Percentiles rank a stretch among this genome's conserved stretches.
These are phyloP conservation scores for Favolaschia claudopus DNA, from an alignment of 768 basidiomycete genomes.

Conservation along the genomic window DNA sequence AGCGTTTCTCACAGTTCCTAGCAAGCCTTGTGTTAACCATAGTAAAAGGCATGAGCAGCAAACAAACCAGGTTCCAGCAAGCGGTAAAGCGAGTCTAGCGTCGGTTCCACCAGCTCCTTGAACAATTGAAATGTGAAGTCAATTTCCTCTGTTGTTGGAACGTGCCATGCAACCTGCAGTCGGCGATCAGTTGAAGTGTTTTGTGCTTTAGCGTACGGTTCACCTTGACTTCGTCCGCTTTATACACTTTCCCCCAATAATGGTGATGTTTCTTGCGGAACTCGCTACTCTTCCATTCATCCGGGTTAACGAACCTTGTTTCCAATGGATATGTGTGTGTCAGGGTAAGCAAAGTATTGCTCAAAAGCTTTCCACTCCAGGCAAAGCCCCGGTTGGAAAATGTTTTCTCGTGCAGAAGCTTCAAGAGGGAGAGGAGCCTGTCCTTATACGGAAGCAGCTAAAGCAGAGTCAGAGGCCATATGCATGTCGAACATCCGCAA, in stretches of 20 bases:
- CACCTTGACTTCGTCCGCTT: constrained; percentile 73
- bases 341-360: constrained; percentile 73
- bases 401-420: constrained; percentile 71
- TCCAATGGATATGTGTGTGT: constrained; percentile 85
- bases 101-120: constrained; percentile 69
- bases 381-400: constrained; percentile 84
- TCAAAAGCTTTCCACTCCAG: constrained; percentile 80
- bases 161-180: constrained; percentile 78
- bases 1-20: constrained; percentile 59
- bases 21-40: not conserved
- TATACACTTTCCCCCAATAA: constrained; percentile 84
- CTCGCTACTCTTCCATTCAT: constrained; percentile 78
- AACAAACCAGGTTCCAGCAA: constrained; percentile 61
- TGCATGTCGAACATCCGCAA: not conserved
- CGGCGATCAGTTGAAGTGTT: not conserved
- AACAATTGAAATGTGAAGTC: constrained; percentile 78
- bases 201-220: constrained; percentile 13
- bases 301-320: constrained; percentile 80
- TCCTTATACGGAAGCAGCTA: constrained; percentile 72
- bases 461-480: not conserved
- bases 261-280: constrained; percentile 74
- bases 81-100: constrained; percentile 59
- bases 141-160: constrained; percentile 74
- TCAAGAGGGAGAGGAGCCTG: constrained; percentile 66
- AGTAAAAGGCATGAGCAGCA: constrained; percentile 7